Base-by-base conservation (phyloP, 2,329 filamentous ascomycete genomes). In the Cadophora sp. region DNA sequence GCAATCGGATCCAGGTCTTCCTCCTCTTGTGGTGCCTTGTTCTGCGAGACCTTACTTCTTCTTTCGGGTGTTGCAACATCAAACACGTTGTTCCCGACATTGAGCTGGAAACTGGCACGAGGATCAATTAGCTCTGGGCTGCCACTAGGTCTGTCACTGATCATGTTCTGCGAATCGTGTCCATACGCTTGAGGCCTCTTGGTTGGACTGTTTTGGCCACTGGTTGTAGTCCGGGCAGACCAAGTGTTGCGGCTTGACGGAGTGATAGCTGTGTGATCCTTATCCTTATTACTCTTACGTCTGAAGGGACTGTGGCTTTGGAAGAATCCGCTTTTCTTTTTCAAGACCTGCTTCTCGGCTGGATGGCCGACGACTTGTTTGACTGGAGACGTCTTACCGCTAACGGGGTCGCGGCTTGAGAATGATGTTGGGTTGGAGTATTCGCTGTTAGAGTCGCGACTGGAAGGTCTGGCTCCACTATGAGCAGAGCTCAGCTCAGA, bases 81-180 rank as follows among this genome's bases (percentile, higher is more conserved):
- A 76, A 99, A 97, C 12, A 99, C 93, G 75, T 99, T 99, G 75
- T 97, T 93, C 8, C 96, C 96, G 65, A 99, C 88, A 75, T 97
- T 97, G 31, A 99, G 85, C 69, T 97, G 95, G 75, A 98, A 90
- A 78, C 92, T 97, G 48, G 95, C 94, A 70, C 96, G 91, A 66
- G 95, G 94, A 77, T 97, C 96, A 46, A 96, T 94, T 1, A 92
- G 92, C 64, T 97, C 93, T 3, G 93, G 93, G 75, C 93, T 97
- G 64, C 83, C 83, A 73, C 82, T 85, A n/a, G 83, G 80, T 68
- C 79, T 81, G 77, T 80, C 78, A 71, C 69, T 75, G 56, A 77
- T 73, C 73, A 77, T 74, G 40, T 71, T 74, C 63, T 81, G 79
- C 37, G 79, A 76, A 22, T 81, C 80, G 65, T 77, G 79, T 27